Evolutionary conservation across 2,329 filamentous ascomycete species (phyloP), one percentile per base, ranked within the genome.

Genomic region (Aspergillus puulaauensis): DNA sequence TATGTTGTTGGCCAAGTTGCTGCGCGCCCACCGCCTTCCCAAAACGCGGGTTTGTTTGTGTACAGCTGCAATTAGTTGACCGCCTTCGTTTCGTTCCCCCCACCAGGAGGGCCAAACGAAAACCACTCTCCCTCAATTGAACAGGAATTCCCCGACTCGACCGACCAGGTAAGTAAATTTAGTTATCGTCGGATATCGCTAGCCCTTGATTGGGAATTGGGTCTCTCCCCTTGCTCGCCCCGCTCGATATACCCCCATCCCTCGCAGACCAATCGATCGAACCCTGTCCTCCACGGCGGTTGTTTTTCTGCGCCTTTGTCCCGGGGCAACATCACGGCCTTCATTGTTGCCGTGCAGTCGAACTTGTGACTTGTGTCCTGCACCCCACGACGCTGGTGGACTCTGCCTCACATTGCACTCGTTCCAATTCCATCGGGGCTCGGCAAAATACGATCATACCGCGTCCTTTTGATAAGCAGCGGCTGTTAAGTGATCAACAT

Each of bases 401-500:
- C 52, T 54, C 49, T 46, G 47, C 49, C 48, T 57, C 54, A 50
- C 50, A 23, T 58, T 49, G 15, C 33, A 39, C 40, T 19, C 17
- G 21, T 33, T 35, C 24, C 11, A 23, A 23, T 52, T 51, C 23
- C 19, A 31, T 14, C 48, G 43, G 45, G 19, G 37, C 43, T 37
- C 51, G 5, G 31, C 19, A 17, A 45, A 24, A 53, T 39, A 27
- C n/a, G 33, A 37, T 21, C 31, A 35, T 33, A 19, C 24, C 23
- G 37, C 14, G 15, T 50, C 23, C 44, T 21, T 43, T 44, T 11
- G 39, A 52, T 33, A 43, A 12, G 39, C 8, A 43, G 47, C 14
- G 48, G 37, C 39, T 35, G 39, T 15, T 33, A 24, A 33, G 49
- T 21, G 23, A 23, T 43, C 39, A 74, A 60, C 65, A 96, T 96